These are phyloP conservation scores for Elsinoe batatas DNA, from an alignment of 2,329 filamentous ascomycete genomes.

Conservation along the genomic window DNA sequence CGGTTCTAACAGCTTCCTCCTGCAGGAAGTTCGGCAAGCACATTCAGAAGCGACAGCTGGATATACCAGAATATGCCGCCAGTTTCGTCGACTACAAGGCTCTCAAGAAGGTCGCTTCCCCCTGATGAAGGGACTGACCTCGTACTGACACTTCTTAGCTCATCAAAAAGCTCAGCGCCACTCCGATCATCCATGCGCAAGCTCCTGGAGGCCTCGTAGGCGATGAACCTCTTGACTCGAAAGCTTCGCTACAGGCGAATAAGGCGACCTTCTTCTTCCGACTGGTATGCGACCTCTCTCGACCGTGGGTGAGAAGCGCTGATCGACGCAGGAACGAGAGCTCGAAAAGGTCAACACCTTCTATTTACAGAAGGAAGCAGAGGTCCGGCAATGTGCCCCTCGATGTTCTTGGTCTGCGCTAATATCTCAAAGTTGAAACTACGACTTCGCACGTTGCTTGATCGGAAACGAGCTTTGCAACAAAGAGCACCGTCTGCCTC, in stretches of 20 bases:
- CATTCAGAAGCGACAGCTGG: slow-evolving; percentile 96
- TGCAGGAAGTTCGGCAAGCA: slow-evolving; percentile 98
- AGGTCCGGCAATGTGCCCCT: slow-evolving; percentile 55
- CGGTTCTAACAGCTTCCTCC: neutral
- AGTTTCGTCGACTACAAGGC: slow-evolving; percentile 99
- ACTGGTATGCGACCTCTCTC: slow-evolving; percentile 51
- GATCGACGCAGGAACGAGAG: slow-evolving; percentile 66
- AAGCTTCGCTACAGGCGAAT: slow-evolving; percentile 85
- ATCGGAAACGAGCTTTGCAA: slow-evolving; percentile 89
- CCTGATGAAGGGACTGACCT: slow-evolving; percentile 12
- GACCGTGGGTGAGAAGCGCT: neutral
- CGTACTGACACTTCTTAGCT: slow-evolving; percentile 50
- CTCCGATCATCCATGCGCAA: slow-evolving; percentile 70
- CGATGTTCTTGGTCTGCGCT: neutral
- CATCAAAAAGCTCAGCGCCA: slow-evolving; percentile 95
- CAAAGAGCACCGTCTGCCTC: slow-evolving; percentile 62
- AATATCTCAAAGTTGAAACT: slow-evolving; percentile 65
- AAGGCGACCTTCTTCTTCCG: slow-evolving; percentile 99
- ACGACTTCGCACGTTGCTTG: slow-evolving; percentile 79
- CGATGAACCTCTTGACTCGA: slow-evolving; percentile 55
- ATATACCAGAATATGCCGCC: slow-evolving; percentile 97
- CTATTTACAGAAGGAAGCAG: slow-evolving; percentile 94
- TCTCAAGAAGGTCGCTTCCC: slow-evolving; percentile 75
- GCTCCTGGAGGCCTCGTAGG: slow-evolving; percentile 21
- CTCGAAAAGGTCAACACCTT: slow-evolving; percentile 97